A percentile compares a stretch with the other conserved stretches of the same genome.
Conservation (phyloP, 108 stramenopile species). For the Nitzschia putrida region DNA sequence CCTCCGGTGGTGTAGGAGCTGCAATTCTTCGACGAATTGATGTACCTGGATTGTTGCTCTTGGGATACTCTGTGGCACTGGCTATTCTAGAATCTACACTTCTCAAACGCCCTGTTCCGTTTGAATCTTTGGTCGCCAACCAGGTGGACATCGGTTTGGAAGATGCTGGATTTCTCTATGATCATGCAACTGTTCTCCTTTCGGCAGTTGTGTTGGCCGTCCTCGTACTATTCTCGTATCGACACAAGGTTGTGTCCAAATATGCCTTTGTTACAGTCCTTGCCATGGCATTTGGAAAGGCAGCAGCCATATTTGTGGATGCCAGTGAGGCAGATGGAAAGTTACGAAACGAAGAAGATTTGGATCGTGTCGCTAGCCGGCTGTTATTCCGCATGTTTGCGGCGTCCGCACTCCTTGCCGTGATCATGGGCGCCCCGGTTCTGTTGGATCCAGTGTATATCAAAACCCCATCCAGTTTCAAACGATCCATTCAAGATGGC, state of each 20-base stretch:
- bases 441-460: conserved; percentile 55
- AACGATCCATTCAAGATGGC: conserved; percentile 40
- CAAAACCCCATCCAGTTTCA: conserved; percentile 49
- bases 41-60: conserved; percentile 51
- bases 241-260: conserved; percentile 44
- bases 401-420: conserved; percentile 47
- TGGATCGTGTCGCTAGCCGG: conserved; percentile 20
- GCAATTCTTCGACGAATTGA: conserved; percentile 57
- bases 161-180: conserved; percentile 62
- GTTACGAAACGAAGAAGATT: conserved; percentile 15
- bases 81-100: conserved; percentile 57
- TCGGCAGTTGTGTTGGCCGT: conserved; percentile 47
- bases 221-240: conserved; percentile 38
- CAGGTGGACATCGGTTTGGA: conserved; percentile 49
- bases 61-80: conserved; percentile 48
- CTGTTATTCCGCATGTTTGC: conserved; percentile 47
- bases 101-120: conserved; percentile 54
- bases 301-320: conserved; percentile 64
- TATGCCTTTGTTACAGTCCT: conserved; percentile 32
- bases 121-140: conserved; percentile 33
- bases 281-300: conserved; percentile 60
- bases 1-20: conserved; percentile 57
- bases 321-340: conserved; percentile 33
- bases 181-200: conserved; percentile 45
- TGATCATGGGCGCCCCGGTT: conserved; percentile 51